phyloP scores from a whole-genome alignment of 208 protist species.

The Acanthamoeba sp. region DNA sequence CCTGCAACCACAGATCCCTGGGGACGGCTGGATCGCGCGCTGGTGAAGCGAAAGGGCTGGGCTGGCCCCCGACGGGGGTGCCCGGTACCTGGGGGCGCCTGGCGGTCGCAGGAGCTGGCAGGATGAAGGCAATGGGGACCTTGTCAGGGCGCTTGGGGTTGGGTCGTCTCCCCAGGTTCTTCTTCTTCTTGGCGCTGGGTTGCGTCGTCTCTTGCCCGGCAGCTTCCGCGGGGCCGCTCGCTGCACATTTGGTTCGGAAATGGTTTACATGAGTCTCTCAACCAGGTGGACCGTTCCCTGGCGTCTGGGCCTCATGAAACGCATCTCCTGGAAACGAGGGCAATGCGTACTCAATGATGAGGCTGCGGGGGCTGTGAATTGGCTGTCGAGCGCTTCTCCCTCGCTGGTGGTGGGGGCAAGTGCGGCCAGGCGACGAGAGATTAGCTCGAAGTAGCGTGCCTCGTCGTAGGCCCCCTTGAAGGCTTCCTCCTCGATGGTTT shows the following conservation, averaged over 20 bases:
- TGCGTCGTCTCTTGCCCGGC: neutral
- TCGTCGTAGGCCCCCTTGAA: neutral
- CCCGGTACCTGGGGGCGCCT: neutral
- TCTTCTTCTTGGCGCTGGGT: neutral
- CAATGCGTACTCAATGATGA: too few relatives aligned
- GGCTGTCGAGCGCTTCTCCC: too few relatives aligned
- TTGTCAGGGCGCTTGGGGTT: conserved; percentile 16
- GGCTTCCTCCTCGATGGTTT: neutral
- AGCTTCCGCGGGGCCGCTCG: neutral
- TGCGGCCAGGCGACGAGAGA: neutral
- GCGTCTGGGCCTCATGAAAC: too few relatives aligned
- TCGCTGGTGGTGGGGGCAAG: neutral
- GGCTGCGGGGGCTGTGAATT: too few relatives aligned
- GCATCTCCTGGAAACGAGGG: too few relatives aligned
- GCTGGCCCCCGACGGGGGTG: too few relatives aligned
- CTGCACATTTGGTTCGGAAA: too few relatives aligned
- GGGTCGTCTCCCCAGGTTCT: neutral
- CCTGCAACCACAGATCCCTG: neutral
- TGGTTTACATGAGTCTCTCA: too few relatives aligned
- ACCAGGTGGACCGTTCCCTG: too few relatives aligned
- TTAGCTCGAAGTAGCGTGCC: neutral
- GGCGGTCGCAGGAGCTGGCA: neutral
- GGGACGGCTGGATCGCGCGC: neutral
- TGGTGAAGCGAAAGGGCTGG: too few relatives aligned
- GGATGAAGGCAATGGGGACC: conserved; percentile 3